phyloP scores from a whole-genome alignment of 306 rosid species.

The Myrica gale region DNA sequence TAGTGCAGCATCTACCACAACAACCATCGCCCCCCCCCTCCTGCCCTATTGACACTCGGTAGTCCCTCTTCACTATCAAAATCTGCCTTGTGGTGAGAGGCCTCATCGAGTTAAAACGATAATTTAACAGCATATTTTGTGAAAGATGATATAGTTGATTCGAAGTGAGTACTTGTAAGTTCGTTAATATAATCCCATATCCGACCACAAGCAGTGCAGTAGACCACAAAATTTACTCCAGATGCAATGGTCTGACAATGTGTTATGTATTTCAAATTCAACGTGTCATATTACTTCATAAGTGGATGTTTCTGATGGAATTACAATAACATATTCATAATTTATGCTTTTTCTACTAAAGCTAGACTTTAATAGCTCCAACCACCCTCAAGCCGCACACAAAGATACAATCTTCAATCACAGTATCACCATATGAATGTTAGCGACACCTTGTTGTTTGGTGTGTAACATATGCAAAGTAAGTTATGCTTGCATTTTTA shows the following conservation, averaged over 20 bases:
- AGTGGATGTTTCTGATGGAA: neutral
- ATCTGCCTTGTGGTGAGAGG: too few relatives aligned
- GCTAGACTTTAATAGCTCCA: neutral
- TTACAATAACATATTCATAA: neutral
- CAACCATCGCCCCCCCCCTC: too few relatives aligned
- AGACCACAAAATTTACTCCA: neutral
- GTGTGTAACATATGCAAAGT: neutral
- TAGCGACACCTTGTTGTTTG: neutral
- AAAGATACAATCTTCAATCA: neutral
- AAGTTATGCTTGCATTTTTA: neutral
- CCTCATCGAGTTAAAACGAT: too few relatives aligned
- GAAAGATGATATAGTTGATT: neutral
- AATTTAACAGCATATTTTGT: neutral
- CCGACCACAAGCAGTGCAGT: neutral
- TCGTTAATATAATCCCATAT: neutral
- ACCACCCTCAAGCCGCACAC: neutral
- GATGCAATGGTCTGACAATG: neutral
- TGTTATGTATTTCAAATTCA: neutral
- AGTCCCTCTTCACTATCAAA: too few relatives aligned
- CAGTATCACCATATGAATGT: neutral
- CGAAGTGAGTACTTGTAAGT: neutral
- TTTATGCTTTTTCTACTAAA: neutral
- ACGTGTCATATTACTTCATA: neutral
- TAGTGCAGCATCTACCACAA: too few relatives aligned
- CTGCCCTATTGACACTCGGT: too few relatives aligned